These are phyloP conservation scores for Cerioporus squamosus DNA, from an alignment of 1,284 basidiomycete genomes.

Conservation along the genomic window DNA sequence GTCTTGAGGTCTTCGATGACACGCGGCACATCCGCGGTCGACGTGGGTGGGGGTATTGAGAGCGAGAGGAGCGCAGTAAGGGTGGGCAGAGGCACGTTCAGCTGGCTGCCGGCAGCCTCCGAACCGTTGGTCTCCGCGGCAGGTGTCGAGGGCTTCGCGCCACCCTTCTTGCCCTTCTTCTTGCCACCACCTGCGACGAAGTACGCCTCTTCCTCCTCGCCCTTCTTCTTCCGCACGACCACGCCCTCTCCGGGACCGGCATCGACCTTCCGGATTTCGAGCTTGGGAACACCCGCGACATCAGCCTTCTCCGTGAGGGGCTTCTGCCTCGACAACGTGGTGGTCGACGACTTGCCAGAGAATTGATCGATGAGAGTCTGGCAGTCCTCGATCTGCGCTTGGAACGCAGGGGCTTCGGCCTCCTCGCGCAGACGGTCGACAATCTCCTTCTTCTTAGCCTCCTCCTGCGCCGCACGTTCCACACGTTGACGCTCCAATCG, in stretches of 20 bases:
- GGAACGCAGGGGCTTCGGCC: slow-evolving; percentile 89
- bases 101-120: slow-evolving; percentile 41
- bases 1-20: slow-evolving; percentile 90
- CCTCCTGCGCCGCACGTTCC: slow-evolving; percentile 86
- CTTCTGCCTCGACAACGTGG: slow-evolving; percentile 40
- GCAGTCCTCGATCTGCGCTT: slow-evolving; percentile 96
- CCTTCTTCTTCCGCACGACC: slow-evolving; percentile 90
- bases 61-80: slow-evolving; percentile 88
- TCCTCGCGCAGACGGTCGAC: slow-evolving; percentile 89
- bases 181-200: slow-evolving; percentile 75
- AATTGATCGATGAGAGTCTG: slow-evolving; percentile 93
- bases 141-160: slow-evolving; percentile 45
- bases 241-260: slow-evolving; percentile 64
- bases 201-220: slow-evolving; percentile 83
- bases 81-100: slow-evolving; percentile 87
- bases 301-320: slow-evolving; percentile 45
- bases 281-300: slow-evolving; percentile 76
- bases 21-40: slow-evolving; percentile 78
- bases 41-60: slow-evolving; percentile 90
- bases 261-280: slow-evolving; percentile 88
- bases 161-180: slow-evolving; percentile 76
- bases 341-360: slow-evolving; percentile 69
- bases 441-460: slow-evolving; percentile 81
- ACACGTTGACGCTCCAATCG: slow-evolving; percentile 81
- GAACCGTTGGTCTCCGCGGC: slow-evolving; percentile 42